Evolutionary conservation across 2,329 filamentous ascomycete genomes (phyloP).

Genomic region (Neofusicoccum ribis): DNA sequence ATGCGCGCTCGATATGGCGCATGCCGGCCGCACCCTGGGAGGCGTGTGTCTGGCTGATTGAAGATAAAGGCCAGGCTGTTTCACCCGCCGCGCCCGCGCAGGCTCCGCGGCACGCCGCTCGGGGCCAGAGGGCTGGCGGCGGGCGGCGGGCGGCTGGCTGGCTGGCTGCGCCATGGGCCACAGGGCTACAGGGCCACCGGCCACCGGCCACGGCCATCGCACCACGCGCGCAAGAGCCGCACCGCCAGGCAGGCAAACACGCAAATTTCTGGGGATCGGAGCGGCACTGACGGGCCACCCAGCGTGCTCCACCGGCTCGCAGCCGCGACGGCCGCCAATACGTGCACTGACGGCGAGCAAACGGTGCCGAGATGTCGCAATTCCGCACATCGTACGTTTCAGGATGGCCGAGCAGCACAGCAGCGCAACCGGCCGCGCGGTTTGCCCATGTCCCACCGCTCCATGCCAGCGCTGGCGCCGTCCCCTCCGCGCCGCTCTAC

Average conservation of each 20-base stretch:
- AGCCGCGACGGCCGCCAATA: constrained; percentile 4
- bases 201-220: background rate
- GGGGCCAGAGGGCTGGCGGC: background rate
- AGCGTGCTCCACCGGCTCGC: background rate
- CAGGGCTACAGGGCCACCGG: no score
- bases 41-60: background rate
- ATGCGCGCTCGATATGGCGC: no score
- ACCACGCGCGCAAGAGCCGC: background rate
- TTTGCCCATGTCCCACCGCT: constrained; percentile 13
- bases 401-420: background rate
- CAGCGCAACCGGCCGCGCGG: constrained; percentile 14
- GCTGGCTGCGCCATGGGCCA: background rate
- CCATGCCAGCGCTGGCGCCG: background rate
- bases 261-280: background rate
- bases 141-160: no score
- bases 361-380: constrained; percentile 16
- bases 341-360: constrained; percentile 8
- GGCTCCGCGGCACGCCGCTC: background rate
- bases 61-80: constrained; percentile 8
- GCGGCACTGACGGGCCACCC: background rate
- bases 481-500: background rate
- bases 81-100: background rate
- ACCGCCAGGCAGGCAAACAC: background rate
- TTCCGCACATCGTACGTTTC: constrained; percentile 17
- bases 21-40: background rate